Conservation (phyloP, 2,329 filamentous ascomycete species). For the Cadophora luteo-olivacea region DNA sequence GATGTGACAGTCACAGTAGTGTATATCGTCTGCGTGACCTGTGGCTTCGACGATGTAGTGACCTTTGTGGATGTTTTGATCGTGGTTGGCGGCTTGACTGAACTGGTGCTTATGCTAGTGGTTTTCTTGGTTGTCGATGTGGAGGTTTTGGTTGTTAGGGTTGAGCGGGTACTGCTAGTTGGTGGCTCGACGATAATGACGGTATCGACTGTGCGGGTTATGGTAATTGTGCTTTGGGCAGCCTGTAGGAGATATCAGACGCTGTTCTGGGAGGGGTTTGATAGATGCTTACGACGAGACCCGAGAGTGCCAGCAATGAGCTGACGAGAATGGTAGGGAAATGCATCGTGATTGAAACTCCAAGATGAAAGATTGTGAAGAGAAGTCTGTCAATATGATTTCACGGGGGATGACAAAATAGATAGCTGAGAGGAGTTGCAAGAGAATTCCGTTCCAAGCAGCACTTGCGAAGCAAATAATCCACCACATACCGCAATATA, state of each 20-base stretch:
- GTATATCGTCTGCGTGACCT: neutral
- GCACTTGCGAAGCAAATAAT: neutral
- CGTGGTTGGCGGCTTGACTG: neutral
- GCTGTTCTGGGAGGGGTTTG: neutral
- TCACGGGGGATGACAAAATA: neutral
- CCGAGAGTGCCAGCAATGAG: neutral
- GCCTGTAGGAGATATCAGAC: neutral
- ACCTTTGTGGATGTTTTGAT: conserved; percentile 1
- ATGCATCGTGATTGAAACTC: neutral
- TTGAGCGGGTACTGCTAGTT: neutral
- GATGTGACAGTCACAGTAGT: neutral
- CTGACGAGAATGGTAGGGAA: neutral
- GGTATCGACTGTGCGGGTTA: neutral
- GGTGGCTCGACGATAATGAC: neutral
- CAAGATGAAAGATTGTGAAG: neutral
- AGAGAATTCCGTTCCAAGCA: neutral
- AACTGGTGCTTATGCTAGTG: neutral
- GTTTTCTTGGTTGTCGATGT: conserved; percentile 6
- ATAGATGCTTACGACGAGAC: neutral
- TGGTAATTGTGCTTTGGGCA: neutral
- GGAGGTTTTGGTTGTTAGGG: neutral
- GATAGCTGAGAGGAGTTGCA: neutral
- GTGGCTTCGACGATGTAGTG: neutral
- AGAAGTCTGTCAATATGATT: neutral
- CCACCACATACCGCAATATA: neutral